Evolutionary conservation across 805 yeast species (phyloP).

Genomic region (Wickerhamiella slavikovae): DNA sequence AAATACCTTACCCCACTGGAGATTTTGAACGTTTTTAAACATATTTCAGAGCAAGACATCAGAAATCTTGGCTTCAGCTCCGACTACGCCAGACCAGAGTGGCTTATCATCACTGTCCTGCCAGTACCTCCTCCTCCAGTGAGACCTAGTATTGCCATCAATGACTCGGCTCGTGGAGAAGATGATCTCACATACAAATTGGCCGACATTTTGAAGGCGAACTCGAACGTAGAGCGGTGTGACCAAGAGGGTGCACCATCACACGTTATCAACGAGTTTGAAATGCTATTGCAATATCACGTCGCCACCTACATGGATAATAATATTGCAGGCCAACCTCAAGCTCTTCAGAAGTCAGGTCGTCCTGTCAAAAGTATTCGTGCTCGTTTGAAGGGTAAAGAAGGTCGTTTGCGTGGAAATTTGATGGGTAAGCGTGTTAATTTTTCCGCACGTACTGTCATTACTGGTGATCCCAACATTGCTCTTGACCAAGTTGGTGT

Average conservation of each 20-base stretch:
- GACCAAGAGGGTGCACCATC: slow-evolving; percentile 99
- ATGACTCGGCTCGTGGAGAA: slow-evolving; percentile 95
- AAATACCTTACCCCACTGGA: slow-evolving; percentile 76
- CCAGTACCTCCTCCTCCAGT: slow-evolving; percentile 99
- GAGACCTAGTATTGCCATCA: slow-evolving; percentile 93
- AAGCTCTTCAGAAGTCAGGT: slow-evolving; percentile 94
- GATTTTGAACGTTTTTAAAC: slow-evolving; percentile 77
- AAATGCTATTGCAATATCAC: slow-evolving; percentile 84
- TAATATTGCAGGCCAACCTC: slow-evolving; percentile 99
- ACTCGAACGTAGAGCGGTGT: slow-evolving; percentile 87
- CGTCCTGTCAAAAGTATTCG: slow-evolving; percentile 96
- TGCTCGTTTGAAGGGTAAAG: slow-evolving; percentile 99
- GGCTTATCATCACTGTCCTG: slow-evolving; percentile 92
- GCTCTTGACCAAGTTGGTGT: slow-evolving; percentile 98
- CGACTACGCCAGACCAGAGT: slow-evolving; percentile 95
- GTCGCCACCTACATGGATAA: slow-evolving; percentile 99
- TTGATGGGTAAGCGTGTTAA: slow-evolving; percentile 99
- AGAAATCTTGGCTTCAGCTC: slow-evolving; percentile 71
- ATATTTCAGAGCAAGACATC: slow-evolving; percentile 71
- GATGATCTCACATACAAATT: slow-evolving; percentile 96
- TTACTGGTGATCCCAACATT: slow-evolving; percentile 96
- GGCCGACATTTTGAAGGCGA: slow-evolving; percentile 92
- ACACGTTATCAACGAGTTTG: slow-evolving; percentile 92
- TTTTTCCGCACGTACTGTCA: slow-evolving; percentile 96
- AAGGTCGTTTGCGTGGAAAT: slow-evolving; percentile 96